phyloP scores from a whole-genome alignment of 2,329 filamentous ascomycete genomes.

The Exophiala bonariae region DNA sequence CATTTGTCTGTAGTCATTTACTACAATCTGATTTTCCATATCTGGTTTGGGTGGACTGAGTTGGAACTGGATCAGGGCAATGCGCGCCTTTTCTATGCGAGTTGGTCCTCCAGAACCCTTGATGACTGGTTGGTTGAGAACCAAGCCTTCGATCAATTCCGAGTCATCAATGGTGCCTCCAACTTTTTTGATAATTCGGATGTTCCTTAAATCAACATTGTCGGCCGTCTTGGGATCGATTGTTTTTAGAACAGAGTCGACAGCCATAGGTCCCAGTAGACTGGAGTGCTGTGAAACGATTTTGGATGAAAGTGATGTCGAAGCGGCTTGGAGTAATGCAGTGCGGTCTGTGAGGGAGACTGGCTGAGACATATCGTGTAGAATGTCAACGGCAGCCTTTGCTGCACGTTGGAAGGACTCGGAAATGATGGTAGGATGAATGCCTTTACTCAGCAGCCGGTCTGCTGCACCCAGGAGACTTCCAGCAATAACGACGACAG shows the following conservation, averaged over 20 bases:
- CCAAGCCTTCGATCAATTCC: constrained; percentile 92
- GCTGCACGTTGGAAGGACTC: constrained; percentile 97
- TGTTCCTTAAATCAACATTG: constrained; percentile 95
- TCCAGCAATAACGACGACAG: constrained; percentile 95
- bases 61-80: constrained; percentile 97
- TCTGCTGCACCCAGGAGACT: constrained; percentile 93
- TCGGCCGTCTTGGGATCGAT: constrained; percentile 95
- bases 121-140: constrained; percentile 87
- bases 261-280: constrained; percentile 93
- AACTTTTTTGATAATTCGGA: constrained; percentile 95
- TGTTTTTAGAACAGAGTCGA: constrained; percentile 92
- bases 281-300: constrained; percentile 98
- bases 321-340: constrained; percentile 91
- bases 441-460: constrained; percentile 83
- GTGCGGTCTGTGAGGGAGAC: constrained; percentile 85
- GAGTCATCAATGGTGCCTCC: constrained; percentile 98
- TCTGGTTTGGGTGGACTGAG: constrained; percentile 97
- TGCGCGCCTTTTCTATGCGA: constrained; percentile 95
- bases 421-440: constrained; percentile 96
- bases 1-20: constrained; percentile 99
- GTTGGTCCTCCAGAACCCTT: constrained; percentile 90
- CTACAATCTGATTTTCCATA: constrained; percentile 99
- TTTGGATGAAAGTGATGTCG: constrained; percentile 95
- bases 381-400: constrained; percentile 79
- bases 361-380: constrained; percentile 94